Evolutionary conservation across 768 basidiomycete genomes (phyloP).

Genomic region (Tulasnella calospora): DNA sequence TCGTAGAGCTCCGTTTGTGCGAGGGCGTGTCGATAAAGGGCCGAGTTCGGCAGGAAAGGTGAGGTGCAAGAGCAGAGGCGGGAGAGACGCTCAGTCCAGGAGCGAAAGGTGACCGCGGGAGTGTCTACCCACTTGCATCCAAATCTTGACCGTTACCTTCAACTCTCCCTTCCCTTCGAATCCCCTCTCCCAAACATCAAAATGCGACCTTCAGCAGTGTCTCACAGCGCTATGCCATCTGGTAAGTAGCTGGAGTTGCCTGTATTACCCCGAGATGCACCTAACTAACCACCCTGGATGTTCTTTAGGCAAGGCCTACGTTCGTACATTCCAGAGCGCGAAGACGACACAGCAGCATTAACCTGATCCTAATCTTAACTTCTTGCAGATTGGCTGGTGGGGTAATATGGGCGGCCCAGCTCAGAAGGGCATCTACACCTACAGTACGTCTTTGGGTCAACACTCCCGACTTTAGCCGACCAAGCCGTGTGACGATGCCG

Average conservation of each 20-base stretch:
- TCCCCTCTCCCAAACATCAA: neutral
- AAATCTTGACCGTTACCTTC: slow-evolving; percentile 4
- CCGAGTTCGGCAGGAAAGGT: neutral
- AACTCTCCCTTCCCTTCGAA: slow-evolving; percentile 19
- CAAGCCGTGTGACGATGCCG: slow-evolving; percentile 14
- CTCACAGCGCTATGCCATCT: slow-evolving; percentile 21
- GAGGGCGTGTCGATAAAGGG: neutral
- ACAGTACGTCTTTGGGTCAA: slow-evolving; percentile 55
- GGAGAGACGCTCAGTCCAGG: neutral
- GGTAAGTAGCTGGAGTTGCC: slow-evolving; percentile 6
- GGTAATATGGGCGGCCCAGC: slow-evolving; percentile 65
- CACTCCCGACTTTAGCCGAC: neutral
- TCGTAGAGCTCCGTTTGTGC: neutral
- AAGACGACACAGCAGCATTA: neutral
- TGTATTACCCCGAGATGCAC: neutral
- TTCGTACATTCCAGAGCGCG: slow-evolving; percentile 6
- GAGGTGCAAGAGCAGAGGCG: neutral
- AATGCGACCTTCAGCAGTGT: slow-evolving; percentile 26
- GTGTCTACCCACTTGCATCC: slow-evolving; percentile 10
- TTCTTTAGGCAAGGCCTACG: slow-evolving; percentile 26
- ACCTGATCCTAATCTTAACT: neutral
- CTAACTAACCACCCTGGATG: neutral
- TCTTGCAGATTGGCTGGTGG: slow-evolving; percentile 79
- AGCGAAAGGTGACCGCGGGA: slow-evolving; percentile 1
- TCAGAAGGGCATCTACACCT: slow-evolving; percentile 71